Evolutionary conservation across 2,329 filamentous ascomycete genomes (phyloP).

Genomic region (Epichloe typhina): DNA sequence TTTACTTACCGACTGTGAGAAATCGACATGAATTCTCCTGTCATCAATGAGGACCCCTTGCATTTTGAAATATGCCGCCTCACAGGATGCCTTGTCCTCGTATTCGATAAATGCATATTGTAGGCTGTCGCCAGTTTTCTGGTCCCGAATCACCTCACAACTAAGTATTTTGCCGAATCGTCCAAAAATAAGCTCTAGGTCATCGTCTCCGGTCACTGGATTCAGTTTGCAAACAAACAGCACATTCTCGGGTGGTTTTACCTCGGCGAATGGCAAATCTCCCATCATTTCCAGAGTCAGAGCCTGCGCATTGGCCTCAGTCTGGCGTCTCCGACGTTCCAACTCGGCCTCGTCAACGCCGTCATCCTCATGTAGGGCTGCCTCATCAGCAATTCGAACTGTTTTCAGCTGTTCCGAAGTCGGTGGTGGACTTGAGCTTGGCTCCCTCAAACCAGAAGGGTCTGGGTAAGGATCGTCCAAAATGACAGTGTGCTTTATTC

Average conservation of each 20-base stretch:
- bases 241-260: constrained; percentile 93
- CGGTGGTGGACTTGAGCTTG: constrained; percentile 67
- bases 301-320: constrained; percentile 86
- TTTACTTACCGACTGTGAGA: constrained; percentile 86
- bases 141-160: constrained; percentile 91
- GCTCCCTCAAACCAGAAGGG: constrained; percentile 61
- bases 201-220: constrained; percentile 87
- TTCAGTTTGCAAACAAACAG: constrained; percentile 98
- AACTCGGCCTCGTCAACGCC: constrained; percentile 60
- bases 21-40: constrained; percentile 94
- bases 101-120: constrained; percentile 99
- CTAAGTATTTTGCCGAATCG: constrained; percentile 91
- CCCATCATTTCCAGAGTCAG: constrained; percentile 96
- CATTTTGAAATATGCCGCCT: constrained; percentile 98
- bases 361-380: constrained; percentile 62
- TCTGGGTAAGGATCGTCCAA: constrained; percentile 89
- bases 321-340: constrained; percentile 70
- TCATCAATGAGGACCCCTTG: constrained; percentile 94
- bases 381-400: constrained; percentile 82
- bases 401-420: constrained; percentile 79
- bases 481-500: constrained; percentile 83
- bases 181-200: constrained; percentile 90
- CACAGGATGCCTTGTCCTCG: constrained; percentile 81
- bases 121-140: constrained; percentile 83
- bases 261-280: constrained; percentile 91